These are phyloP conservation scores for Ichthyophthirius multifiliis DNA, from an alignment of 169 alveolate genomes.

Conservation along the genomic window DNA sequence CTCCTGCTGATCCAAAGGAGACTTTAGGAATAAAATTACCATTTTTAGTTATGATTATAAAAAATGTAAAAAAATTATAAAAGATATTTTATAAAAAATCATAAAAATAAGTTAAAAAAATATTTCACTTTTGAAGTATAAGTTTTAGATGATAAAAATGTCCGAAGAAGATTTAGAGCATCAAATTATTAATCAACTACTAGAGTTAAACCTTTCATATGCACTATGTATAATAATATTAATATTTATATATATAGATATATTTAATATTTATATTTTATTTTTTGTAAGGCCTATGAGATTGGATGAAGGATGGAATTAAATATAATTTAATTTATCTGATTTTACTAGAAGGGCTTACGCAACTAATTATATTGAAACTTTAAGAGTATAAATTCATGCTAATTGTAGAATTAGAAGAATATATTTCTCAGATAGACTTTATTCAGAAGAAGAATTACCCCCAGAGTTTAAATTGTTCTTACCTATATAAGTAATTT, in stretches of 20 bases:
- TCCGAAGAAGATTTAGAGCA: constrained; percentile 95
- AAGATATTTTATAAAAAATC: too few relatives aligned
- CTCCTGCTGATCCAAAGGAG: constrained; percentile 89
- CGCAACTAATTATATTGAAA: constrained; percentile 96
- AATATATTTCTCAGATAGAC: constrained; percentile 94
- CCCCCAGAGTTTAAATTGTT: constrained; percentile 71
- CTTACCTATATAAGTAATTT: constrained; percentile 41
- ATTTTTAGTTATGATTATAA: constrained; percentile 94
- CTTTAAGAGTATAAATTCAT: constrained; percentile 93
- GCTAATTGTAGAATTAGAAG: constrained; percentile 96
- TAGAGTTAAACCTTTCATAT: constrained; percentile 95
- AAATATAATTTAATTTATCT: constrained; percentile 94
- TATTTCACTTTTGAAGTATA: constrained; percentile 96
- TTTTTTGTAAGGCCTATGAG: constrained; percentile 93
- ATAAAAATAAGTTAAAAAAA: too few relatives aligned
- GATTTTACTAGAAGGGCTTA: constrained; percentile 97
- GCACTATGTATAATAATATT: constrained; percentile 79
- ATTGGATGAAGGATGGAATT: constrained; percentile 97
- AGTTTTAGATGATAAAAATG: constrained; percentile 95
- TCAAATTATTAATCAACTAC: constrained; percentile 94
- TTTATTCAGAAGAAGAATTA: constrained; percentile 85
- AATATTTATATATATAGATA: too few relatives aligned
- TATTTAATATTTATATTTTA: too few relatives aligned
- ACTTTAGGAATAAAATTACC: constrained; percentile 95
- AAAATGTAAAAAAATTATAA: too few relatives aligned